Evolutionary conservation across 352 stramenopile genomes (phyloP).

Genomic region (Globisporangium irregulare): DNA sequence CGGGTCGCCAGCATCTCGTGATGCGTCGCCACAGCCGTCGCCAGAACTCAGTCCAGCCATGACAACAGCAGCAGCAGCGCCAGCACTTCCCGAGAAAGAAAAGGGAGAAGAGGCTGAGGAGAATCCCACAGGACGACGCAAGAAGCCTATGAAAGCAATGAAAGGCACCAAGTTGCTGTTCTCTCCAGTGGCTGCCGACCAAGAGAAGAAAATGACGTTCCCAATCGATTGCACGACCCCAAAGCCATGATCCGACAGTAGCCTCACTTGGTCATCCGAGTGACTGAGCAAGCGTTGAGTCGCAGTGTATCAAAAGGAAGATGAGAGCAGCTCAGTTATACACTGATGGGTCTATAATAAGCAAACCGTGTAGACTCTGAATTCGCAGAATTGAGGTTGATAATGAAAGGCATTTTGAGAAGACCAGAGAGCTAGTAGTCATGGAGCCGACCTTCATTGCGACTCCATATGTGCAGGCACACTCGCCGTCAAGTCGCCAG

Average conservation of each 20-base stretch:
- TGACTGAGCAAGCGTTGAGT: background rate
- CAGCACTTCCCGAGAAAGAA: background rate
- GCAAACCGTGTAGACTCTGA: background rate
- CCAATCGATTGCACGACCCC: background rate
- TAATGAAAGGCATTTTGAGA: slow-evolving; percentile 16
- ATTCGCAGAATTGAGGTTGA: slow-evolving; percentile 10
- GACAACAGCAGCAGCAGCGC: background rate
- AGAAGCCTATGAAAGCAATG: slow-evolving; percentile 22
- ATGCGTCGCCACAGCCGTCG: background rate
- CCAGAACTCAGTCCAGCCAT: background rate
- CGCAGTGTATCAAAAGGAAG: background rate
- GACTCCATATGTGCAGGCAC: slow-evolving; percentile 46
- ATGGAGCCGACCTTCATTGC: slow-evolving; percentile 61
- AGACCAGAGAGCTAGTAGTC: slow-evolving; percentile 3
- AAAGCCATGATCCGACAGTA: background rate
- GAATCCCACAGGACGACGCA: slow-evolving; percentile 8
- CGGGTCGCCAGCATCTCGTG: background rate
- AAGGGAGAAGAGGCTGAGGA: background rate
- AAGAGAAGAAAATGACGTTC: slow-evolving; percentile 19
- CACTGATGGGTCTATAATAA: slow-evolving; percentile 9
- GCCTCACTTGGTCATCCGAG: background rate
- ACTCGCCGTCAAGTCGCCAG: slow-evolving; percentile 28
- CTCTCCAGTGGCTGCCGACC: slow-evolving; percentile 34
- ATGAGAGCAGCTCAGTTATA: background rate
- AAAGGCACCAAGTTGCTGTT: slow-evolving; percentile 42